Evolutionary conservation across 2,329 filamentous ascomycete species (phyloP), one percentile per base, ranked within the genome.

Genomic region (Metarhizium brunneum): DNA sequence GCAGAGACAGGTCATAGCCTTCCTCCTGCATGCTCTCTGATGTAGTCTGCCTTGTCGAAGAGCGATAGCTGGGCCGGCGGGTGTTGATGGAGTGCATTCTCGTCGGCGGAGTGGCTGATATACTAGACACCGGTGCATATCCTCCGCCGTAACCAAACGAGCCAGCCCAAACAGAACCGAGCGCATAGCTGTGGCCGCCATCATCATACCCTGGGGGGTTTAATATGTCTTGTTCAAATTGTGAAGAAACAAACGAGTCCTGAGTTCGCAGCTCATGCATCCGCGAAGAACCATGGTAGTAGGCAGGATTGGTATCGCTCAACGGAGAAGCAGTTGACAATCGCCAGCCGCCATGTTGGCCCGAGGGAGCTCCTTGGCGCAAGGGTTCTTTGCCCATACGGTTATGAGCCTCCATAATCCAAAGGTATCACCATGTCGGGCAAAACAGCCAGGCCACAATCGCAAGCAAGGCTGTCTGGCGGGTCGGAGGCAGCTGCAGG

Each of bases 1-100:
- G 67, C 2, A 80, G 68, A 14, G 74, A 71, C 50, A 79, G 63
- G 53, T 71, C 73, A 43, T 75, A 73, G 20, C 70, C 69, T 47
- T 79, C 72, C 52, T 77, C 71, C 6, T 64, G 57, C 7, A 70
- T 71, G 10, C 68, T 61, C 5, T 64, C 62, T 4, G 65, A 35
- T 13, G 50, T 30, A 10, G 43, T 59, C 36, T 64, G 61, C 30
- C 60, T 61, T 32, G 64, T 32, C 1, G 63, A 56, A 7, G 65
- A 61, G n/a, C 55, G 57, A 53, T 67, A 66, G 45, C 62, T 63
- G 10, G 65, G 53, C 32, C 58, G 59, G 48, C 65, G 66, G 47
- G 59, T 60, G 18, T 59, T 57, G 54, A 57, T 62, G 1, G 69
- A 67, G 14, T 63, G 49, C 32, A 11, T 40, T 25, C 54, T 47